Evolutionary conservation across 1,139 yeast genomes (phyloP).

Genomic region (Blastobotrys indianensis): DNA sequence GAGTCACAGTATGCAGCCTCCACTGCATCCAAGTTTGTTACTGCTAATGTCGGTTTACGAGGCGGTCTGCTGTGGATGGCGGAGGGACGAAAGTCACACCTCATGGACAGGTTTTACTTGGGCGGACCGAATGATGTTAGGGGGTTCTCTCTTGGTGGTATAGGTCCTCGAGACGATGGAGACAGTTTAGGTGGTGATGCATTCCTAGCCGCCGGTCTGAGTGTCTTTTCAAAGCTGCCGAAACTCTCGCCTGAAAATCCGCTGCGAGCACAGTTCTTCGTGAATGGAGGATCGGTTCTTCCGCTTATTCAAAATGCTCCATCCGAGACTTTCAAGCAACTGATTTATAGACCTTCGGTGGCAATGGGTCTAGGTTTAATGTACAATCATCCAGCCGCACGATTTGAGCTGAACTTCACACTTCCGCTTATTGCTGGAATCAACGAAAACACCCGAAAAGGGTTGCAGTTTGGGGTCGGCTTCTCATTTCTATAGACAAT

Average conservation of each 20-base stretch:
- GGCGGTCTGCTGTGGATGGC: constrained; percentile 27
- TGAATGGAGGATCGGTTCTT: constrained; percentile 69
- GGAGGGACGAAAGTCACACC: constrained; percentile 18
- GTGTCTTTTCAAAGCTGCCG: constrained; percentile 64
- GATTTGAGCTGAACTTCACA: constrained; percentile 84
- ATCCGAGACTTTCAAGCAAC: constrained; percentile 14
- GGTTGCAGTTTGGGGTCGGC: constrained; percentile 91
- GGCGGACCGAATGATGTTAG: constrained; percentile 84
- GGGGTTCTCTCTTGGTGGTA: constrained; percentile 67
- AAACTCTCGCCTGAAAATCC: constrained; percentile 45
- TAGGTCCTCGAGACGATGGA: constrained; percentile 71
- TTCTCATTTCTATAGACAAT: constrained; percentile 57
- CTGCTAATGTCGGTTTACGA: constrained; percentile 18
- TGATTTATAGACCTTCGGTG: constrained; percentile 32
- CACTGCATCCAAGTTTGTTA: constrained; percentile 13
- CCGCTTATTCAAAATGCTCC: constrained; percentile 34
- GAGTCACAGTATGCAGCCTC: constrained; percentile 29
- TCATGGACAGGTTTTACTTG: constrained; percentile 50
- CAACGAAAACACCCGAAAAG: constrained; percentile 69
- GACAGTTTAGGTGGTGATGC: constrained; percentile 73
- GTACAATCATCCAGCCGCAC: constrained; percentile 81
- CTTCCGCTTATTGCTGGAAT: constrained; percentile 65
- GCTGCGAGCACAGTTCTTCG: constrained; percentile 62
- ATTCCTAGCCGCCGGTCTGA: constrained; percentile 63
- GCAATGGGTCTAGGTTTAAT: constrained; percentile 55